Base-by-base conservation (phyloP, 2,329 filamentous ascomycete genomes). In the Paecilomyces dactylethromorphus region DNA sequence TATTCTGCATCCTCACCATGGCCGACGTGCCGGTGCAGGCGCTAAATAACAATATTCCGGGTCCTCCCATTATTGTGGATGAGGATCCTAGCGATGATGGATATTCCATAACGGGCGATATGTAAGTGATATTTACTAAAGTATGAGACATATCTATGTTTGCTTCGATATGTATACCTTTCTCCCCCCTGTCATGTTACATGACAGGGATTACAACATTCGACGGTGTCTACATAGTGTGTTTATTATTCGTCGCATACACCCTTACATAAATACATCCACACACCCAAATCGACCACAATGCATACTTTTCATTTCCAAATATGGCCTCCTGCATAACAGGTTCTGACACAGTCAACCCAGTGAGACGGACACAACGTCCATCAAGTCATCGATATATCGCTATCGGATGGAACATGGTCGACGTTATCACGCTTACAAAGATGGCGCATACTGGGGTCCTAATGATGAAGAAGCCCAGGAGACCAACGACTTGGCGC, bases 401-500 rank as follows among this genome's bases (percentile, higher is more conserved):
- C 39, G 39, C 15, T 45, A 45, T 18, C n/a, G 39, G 8, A 18
- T 45, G 15, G 39, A 45, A 15, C 39, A 59, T 53, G 58, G 55
- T 8, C 54, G 58, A 13, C 45, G 54, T 12, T 59, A 59, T 26
- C 58, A 59, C 26, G 55, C 54, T 7, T 59, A 59, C 31, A 56
- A 58, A 26, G 49, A 54, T 8, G 57, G 53, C 22, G 53, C 53
- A 8, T 56, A 56, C 32, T 49, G 54, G 10, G 51, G 56, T n/a
- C 58, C 56, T 3, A 58, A 58, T 24, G 56, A 60, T 53, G 56
- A 57, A 18, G 29, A 33, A 55, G 58, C 56, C 31, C 58, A 60
- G 22, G 58, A 58, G 10, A 55, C 53, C 11, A 29, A 57, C 13
- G 56, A 60, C 24, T 21, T 60, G 3, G 54, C 56, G 3, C 56